Evolutionary conservation across 2,329 filamentous ascomycete genomes (phyloP).

Genomic region (Fusarium burgessii): DNA sequence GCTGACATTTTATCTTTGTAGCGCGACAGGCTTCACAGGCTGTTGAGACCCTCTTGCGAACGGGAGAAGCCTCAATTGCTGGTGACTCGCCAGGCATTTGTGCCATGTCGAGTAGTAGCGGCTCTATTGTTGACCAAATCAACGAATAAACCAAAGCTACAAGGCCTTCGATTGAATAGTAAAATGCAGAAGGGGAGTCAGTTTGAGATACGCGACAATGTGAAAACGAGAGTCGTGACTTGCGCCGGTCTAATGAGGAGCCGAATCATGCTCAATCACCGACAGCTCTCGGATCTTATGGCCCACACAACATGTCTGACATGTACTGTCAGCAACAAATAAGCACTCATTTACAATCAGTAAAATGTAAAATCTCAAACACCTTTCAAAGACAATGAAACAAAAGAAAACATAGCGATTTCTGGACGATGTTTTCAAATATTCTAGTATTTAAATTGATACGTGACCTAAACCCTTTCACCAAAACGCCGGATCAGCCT

Average conservation of each 20-base stretch:
- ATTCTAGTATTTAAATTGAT: neutral
- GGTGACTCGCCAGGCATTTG: constrained; percentile 32
- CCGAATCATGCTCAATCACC: constrained; percentile 33
- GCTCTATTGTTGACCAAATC: neutral
- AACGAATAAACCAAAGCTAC: neutral
- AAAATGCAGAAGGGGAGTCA: neutral
- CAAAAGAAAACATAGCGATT: neutral
- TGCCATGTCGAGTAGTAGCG: neutral
- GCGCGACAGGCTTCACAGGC: constrained; percentile 66
- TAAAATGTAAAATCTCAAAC: neutral
- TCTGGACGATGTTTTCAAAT: neutral
- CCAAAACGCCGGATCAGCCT: neutral
- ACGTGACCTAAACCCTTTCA: neutral
- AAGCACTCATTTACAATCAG: neutral
- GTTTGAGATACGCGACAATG: neutral
- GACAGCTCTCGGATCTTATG: constrained; percentile 33
- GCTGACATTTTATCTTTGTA: constrained; percentile 66
- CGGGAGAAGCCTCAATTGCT: constrained; percentile 13
- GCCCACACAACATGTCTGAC: neutral
- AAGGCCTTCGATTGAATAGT: neutral
- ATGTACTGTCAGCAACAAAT: constrained; percentile 4
- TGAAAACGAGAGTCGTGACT: neutral
- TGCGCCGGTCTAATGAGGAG: constrained; percentile 30
- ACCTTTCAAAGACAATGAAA: neutral
- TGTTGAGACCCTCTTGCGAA: constrained; percentile 52